Evolutionary conservation across 768 basidiomycete species (phyloP).

Genomic region (Leccinum variicolor): DNA sequence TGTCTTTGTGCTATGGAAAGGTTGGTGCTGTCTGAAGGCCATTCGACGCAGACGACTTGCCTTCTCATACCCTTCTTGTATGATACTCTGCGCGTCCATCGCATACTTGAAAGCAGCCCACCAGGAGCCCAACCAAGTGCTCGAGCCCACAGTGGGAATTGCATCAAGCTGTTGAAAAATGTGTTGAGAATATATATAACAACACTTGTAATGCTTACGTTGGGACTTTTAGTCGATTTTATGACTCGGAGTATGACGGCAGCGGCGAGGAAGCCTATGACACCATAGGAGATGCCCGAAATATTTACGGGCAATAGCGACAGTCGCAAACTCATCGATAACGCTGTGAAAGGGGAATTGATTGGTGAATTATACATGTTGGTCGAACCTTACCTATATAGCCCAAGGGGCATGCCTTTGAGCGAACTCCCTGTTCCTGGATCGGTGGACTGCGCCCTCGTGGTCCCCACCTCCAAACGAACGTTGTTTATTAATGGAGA

Average conservation of each 20-base stretch:
- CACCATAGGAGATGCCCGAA: neutral
- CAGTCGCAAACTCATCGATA: neutral
- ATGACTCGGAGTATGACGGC: neutral
- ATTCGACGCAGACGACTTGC: constrained; percentile 7
- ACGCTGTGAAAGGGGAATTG: neutral
- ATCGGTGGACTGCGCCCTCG: neutral
- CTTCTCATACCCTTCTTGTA: constrained; percentile 33
- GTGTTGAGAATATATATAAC: neutral
- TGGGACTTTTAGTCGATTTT: neutral
- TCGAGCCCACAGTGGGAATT: neutral
- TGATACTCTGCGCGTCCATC: constrained; percentile 2
- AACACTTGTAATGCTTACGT: neutral
- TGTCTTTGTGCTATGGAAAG: neutral
- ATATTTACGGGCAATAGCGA: neutral
- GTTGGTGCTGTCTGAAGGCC: too few species aligned
- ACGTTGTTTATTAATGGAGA: neutral
- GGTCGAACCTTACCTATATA: neutral
- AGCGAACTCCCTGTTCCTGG: neutral
- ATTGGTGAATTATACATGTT: neutral
- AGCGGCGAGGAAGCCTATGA: neutral
- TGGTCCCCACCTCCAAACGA: neutral
- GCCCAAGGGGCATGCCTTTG: neutral
- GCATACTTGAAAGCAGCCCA: neutral
- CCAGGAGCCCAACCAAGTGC: neutral
- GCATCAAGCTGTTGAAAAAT: neutral